Evolutionary conservation across 1,284 basidiomycete genomes (phyloP).

Genomic region (Fomes fomentarius): DNA sequence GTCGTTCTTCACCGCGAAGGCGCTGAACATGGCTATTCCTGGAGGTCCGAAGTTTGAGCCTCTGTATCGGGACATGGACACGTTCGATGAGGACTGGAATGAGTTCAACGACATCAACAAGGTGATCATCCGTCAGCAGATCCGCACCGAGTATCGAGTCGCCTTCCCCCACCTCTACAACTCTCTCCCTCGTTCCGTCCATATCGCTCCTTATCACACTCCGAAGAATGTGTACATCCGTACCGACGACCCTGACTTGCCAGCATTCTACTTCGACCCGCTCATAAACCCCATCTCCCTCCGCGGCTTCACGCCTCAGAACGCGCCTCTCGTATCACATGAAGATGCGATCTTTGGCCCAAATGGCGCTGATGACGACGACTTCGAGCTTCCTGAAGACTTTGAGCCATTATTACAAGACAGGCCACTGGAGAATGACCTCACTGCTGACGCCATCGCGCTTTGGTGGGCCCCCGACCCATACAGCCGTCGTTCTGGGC

Average conservation of each 20-base stretch:
- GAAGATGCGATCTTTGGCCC: conserved; percentile 93
- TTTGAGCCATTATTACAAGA: conserved; percentile 86
- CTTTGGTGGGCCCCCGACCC: conserved; percentile 99
- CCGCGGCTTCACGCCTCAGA: conserved; percentile 84
- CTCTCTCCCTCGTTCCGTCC: conserved; percentile 94
- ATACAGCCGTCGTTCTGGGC: conserved; percentile 91
- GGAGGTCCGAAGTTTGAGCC: conserved; percentile 99
- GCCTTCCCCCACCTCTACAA: conserved; percentile 99
- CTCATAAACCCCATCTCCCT: conserved; percentile 96
- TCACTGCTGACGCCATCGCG: conserved; percentile 96
- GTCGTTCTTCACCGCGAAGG: conserved; percentile 98
- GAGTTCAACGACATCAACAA: conserved; percentile 99
- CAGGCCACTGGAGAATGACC: conserved; percentile 84
- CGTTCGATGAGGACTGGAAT: conserved; percentile 99
- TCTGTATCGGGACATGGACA: conserved; percentile 92
- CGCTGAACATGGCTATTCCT: conserved; percentile 97
- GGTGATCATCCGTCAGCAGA: conserved; percentile 98
- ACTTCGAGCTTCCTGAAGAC: conserved; percentile 86
- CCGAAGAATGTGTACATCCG: conserved; percentile 99
- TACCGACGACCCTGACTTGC: conserved; percentile 97
- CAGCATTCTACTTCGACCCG: conserved; percentile 99
- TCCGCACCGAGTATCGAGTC: conserved; percentile 99
- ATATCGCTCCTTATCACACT: conserved; percentile 89
- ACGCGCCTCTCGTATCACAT: conserved; percentile 81
- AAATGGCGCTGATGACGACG: conserved; percentile 83